These are phyloP conservation scores for Amphirosellinia nigrospora DNA, from an alignment of 495 filamentous ascomycete genomes.

Conservation along the genomic window DNA sequence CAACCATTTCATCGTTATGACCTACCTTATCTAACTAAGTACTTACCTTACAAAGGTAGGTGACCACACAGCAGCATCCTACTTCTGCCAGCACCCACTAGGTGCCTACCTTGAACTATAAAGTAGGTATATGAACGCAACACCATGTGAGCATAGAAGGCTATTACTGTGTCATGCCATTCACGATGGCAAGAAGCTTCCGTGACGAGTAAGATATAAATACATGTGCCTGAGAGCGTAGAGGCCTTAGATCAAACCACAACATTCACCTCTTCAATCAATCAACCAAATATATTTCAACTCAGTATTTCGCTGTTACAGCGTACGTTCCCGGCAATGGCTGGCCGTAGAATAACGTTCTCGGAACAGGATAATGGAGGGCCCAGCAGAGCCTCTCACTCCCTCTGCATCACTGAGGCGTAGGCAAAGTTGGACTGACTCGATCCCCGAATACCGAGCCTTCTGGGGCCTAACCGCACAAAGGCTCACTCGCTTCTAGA, in stretches of 20 bases:
- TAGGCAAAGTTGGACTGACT: too few relatives aligned
- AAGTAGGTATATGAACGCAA: not conserved
- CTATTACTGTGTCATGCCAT: not conserved
- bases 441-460: too few relatives aligned
- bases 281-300: not conserved
- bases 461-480: too few relatives aligned
- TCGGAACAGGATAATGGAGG: not conserved
- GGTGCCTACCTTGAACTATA: too few relatives aligned
- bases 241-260: not conserved
- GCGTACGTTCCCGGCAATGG: not conserved
- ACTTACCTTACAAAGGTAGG: too few relatives aligned
- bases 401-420: too few relatives aligned
- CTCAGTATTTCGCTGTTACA: not conserved
- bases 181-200: not conserved
- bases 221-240: not conserved
- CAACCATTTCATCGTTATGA: too few relatives aligned
- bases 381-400: not conserved
- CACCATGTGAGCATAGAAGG: too few relatives aligned
- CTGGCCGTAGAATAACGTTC: not conserved
- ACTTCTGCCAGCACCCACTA: too few relatives aligned
- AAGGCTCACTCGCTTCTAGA: too few relatives aligned
- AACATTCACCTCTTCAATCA: not conserved
- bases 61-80: too few relatives aligned
- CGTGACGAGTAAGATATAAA: not conserved
- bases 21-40: not conserved